Evolutionary conservation across 805 yeast genomes (phyloP).

Genomic region (Metschnikowia gelsemii): DNA sequence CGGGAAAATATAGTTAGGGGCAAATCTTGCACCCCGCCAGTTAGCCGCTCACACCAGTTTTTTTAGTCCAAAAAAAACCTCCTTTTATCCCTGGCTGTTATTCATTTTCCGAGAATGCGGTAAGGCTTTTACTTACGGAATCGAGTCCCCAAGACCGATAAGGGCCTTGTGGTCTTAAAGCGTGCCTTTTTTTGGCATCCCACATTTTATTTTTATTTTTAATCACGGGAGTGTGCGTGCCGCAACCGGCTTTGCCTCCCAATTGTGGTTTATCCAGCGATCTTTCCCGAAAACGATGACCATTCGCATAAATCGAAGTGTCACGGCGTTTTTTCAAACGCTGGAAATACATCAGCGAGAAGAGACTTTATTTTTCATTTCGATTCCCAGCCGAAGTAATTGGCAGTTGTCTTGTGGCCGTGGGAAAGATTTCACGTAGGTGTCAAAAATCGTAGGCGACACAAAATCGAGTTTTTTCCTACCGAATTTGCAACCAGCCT

Average conservation of each 20-base stretch:
- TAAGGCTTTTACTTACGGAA: too few species aligned
- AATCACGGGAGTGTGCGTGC: conserved; percentile 8
- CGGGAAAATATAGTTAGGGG: conserved; percentile 6
- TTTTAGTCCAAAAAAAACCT: background rate
- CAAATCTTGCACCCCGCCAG: conserved; percentile 4
- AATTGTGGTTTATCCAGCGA: conserved; percentile 5
- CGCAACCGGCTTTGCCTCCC: conserved; percentile 6
- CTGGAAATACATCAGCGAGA: too few species aligned
- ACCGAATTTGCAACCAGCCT: conserved; percentile 14
- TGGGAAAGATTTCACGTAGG: conserved; percentile 2
- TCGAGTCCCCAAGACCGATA: too few species aligned
- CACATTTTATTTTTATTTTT: background rate
- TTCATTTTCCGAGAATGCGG: too few species aligned
- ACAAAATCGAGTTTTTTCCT: too few species aligned
- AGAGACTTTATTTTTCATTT: background rate
- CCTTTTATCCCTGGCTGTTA: background rate
- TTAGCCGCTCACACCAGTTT: conserved; percentile 5
- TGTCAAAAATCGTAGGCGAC: background rate
- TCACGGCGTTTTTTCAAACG: too few species aligned
- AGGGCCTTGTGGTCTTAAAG: background rate
- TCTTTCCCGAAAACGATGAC: conserved; percentile 2
- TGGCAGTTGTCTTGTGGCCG: background rate
- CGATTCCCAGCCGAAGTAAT: background rate
- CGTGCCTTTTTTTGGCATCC: background rate
- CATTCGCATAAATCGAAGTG: conserved; percentile 1